phyloP scores from a whole-genome alignment of 2,329 filamentous ascomycete genomes.

The Huntiella savannae region DNA sequence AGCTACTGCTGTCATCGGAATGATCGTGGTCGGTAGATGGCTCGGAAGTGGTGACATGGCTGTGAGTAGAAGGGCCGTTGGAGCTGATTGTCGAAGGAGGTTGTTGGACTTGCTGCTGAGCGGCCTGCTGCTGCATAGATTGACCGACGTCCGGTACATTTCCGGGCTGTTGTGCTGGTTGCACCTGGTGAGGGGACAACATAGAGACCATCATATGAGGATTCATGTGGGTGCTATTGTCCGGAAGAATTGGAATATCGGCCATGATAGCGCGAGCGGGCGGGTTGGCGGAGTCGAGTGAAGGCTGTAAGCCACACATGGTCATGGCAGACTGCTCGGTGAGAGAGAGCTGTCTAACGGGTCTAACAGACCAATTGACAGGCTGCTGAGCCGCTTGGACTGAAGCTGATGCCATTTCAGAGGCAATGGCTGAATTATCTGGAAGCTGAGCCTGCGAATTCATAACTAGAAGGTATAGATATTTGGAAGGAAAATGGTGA shows the following conservation, averaged over 20 bases:
- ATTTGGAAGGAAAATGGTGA: background rate
- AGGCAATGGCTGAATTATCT: background rate
- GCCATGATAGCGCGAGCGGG: conserved; percentile 7
- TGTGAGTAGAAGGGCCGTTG: background rate
- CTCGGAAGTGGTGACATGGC: conserved; percentile 5
- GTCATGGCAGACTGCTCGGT: conserved; percentile 4
- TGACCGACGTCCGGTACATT: background rate
- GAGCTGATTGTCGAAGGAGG: background rate
- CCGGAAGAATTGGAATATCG: conserved; percentile 6
- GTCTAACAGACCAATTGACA: background rate
- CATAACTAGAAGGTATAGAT: background rate
- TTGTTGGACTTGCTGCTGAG: background rate
- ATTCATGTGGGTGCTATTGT: conserved; percentile 3
- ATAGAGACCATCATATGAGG: conserved; percentile 7
- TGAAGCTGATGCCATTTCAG: conserved; percentile 3
- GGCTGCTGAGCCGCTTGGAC: background rate
- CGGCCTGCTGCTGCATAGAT: background rate
- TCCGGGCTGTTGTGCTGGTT: conserved; percentile 3
- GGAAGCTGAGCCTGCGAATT: background rate
- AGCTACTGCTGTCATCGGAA: conserved; percentile 6
- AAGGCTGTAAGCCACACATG: conserved; percentile 2
- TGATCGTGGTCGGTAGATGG: conserved; percentile 5
- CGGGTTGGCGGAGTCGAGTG: conserved; percentile 3
- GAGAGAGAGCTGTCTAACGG: conserved; percentile 1
- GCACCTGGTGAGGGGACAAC: conserved; percentile 7